phyloP scores from a whole-genome alignment of 2,329 filamentous ascomycete species.

The Kalaharituber pfeilii region DNA sequence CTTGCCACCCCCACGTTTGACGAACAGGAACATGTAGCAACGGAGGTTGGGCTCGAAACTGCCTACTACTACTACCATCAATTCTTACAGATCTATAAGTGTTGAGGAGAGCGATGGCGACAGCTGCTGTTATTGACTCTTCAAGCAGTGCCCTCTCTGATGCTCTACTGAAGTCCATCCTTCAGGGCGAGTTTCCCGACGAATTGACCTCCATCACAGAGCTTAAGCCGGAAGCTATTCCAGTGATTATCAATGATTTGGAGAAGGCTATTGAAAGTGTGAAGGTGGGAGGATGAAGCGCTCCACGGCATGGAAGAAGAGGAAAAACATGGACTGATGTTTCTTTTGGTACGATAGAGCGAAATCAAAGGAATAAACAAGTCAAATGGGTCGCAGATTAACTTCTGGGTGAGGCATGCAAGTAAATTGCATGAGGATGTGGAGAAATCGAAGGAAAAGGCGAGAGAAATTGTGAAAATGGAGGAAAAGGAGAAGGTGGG shows the following conservation, averaged over 20 bases:
- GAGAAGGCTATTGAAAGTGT: slow-evolving; percentile 17
- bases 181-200: background rate
- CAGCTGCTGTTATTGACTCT: background rate
- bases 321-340: no score
- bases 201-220: slow-evolving; percentile 2
- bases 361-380: slow-evolving; percentile 19
- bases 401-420: slow-evolving; percentile 21
- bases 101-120: background rate
- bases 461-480: slow-evolving; percentile 15
- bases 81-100: no score
- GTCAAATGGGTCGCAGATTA: slow-evolving; percentile 15
- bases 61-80: background rate
- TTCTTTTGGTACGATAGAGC: no score
- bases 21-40: no score
- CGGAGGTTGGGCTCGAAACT: no score
- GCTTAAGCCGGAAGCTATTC: slow-evolving; percentile 16
- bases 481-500: slow-evolving; percentile 12
- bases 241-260: slow-evolving; percentile 16
- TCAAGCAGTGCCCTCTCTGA: background rate
- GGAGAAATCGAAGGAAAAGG: slow-evolving; percentile 9
- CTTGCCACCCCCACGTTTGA: no score
- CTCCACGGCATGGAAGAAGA: no score
- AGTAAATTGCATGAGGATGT: slow-evolving; percentile 18
- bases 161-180: background rate
- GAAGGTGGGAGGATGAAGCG: no score